phyloP scores from a whole-genome alignment of 2,329 filamentous ascomycete species.

The Pseudophaeomoniella oleicola region DNA sequence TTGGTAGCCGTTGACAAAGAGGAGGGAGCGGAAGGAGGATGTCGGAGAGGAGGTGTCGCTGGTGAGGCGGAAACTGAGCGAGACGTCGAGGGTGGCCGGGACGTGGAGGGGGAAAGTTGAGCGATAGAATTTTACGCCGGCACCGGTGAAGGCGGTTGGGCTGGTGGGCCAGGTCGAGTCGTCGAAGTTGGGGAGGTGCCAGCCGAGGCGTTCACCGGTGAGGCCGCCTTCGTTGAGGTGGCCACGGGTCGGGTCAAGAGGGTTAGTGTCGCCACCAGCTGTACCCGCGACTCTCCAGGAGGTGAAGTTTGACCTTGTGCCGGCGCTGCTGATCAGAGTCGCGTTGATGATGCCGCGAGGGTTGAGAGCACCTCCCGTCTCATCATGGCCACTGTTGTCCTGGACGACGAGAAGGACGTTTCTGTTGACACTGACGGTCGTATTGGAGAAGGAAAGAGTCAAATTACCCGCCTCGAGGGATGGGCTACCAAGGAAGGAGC shows the following conservation, averaged over 20 bases:
- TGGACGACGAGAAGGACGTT: conserved; percentile 42
- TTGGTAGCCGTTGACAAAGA: conserved; percentile 53
- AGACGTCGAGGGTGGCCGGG: conserved; percentile 38
- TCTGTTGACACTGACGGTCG: conserved; percentile 29
- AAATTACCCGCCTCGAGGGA: not conserved
- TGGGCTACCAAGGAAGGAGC: conserved; percentile 35
- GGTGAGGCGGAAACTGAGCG: conserved; percentile 39
- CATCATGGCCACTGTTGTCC: conserved; percentile 47
- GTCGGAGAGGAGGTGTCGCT: conserved; percentile 25
- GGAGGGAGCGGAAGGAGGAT: conserved; percentile 34
- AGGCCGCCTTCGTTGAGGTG: conserved; percentile 44
- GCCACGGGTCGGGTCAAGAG: conserved; percentile 41
- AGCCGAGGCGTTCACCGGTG: conserved; percentile 42
- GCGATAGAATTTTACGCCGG: conserved; percentile 43
- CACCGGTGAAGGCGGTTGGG: conserved; percentile 27
- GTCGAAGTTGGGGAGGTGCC: conserved; percentile 43
- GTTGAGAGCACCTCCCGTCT: conserved; percentile 28
- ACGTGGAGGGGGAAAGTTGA: conserved; percentile 37
- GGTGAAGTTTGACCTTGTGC: conserved; percentile 26
- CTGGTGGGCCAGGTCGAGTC: conserved; percentile 27
- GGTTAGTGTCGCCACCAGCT: conserved; percentile 33
- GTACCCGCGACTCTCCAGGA: conserved; percentile 45
- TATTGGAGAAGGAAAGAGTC: conserved; percentile 22
- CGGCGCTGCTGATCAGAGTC: conserved; percentile 20
- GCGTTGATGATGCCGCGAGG: conserved; percentile 39